phyloP scores from a whole-genome alignment of 2,329 filamentous ascomycete species.

The Fusarium sacchari region DNA sequence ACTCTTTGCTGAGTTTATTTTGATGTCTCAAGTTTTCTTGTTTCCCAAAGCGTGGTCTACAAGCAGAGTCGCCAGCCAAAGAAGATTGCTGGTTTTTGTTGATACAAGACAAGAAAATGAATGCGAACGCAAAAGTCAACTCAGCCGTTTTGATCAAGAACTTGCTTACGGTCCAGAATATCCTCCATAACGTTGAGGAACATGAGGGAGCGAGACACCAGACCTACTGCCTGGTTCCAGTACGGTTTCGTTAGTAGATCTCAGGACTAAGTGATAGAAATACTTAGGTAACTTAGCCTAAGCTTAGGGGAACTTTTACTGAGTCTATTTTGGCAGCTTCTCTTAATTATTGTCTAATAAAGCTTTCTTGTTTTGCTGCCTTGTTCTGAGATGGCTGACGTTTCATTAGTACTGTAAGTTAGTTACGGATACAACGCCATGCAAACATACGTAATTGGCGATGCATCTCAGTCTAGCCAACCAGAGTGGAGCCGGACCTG shows the following conservation, averaged over 20 bases:
- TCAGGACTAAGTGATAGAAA: neutral
- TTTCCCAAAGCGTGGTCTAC: neutral
- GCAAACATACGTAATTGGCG: conserved; percentile 46
- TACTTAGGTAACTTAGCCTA: neutral
- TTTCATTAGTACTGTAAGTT: conserved; percentile 19
- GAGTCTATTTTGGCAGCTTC: neutral
- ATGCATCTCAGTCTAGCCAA: conserved; percentile 22
- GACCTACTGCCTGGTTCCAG: neutral
- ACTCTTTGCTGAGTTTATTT: neutral
- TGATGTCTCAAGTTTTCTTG: neutral
- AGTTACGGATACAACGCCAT: conserved; percentile 8
- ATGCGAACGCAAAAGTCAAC: conserved; percentile 9
- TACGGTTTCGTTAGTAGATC: neutral
- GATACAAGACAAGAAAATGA: conserved; percentile 8
- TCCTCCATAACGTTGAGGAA: neutral
- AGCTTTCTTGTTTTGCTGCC: conserved; percentile 26
- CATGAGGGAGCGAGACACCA: neutral
- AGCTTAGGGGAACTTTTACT: neutral
- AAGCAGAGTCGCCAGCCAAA: neutral
- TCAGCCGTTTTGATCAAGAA: neutral
- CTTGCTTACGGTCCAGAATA: no score
- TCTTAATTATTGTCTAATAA: neutral
- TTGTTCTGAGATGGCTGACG: conserved; percentile 37
- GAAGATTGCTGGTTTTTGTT: conserved; percentile 1
- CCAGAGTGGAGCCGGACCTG: conserved; percentile 30